A percentile compares a stretch with the other conserved stretches of the same genome.
Evolutionary conservation across 768 basidiomycete species (phyloP).

Genomic region (Dictyophora rubrovolvata): DNA sequence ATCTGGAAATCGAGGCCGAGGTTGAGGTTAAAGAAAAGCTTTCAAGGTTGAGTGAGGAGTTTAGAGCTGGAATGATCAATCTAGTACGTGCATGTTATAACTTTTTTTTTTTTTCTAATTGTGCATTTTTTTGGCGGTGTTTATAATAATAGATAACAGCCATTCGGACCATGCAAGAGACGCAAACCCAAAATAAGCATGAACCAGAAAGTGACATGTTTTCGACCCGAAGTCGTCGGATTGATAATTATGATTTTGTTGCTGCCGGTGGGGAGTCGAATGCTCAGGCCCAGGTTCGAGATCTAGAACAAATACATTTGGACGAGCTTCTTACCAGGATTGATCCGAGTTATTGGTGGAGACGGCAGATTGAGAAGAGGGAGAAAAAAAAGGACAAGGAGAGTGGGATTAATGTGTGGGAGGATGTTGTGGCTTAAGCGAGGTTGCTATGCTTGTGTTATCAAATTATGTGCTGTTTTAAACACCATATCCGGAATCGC

Average conservation of each 20-base stretch:
- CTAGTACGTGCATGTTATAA: neutral
- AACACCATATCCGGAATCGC: too few species aligned
- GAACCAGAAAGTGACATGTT: neutral
- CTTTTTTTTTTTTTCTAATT: neutral
- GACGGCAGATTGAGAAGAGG: conserved; percentile 2
- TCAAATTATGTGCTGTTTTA: too few species aligned
- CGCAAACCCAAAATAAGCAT: neutral
- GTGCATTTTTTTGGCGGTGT: neutral
- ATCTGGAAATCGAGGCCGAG: neutral
- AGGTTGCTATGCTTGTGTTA: too few species aligned
- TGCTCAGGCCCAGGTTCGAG: neutral
- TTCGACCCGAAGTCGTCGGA: neutral
- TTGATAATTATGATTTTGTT: neutral
- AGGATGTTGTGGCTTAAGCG: too few species aligned
- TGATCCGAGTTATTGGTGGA: conserved; percentile 6
- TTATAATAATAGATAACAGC: neutral
- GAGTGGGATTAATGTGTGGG: too few species aligned
- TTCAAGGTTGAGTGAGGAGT: neutral
- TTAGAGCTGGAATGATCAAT: neutral
- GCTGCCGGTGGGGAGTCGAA: neutral
- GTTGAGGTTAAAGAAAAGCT: neutral
- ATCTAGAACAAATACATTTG: neutral
- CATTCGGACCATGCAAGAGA: conserved; percentile 1
- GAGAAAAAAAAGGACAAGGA: neutral
- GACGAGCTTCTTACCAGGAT: conserved; percentile 6